Conservation (phyloP, 768 basidiomycete genomes). For the Rhodotorula taiwanensis region DNA sequence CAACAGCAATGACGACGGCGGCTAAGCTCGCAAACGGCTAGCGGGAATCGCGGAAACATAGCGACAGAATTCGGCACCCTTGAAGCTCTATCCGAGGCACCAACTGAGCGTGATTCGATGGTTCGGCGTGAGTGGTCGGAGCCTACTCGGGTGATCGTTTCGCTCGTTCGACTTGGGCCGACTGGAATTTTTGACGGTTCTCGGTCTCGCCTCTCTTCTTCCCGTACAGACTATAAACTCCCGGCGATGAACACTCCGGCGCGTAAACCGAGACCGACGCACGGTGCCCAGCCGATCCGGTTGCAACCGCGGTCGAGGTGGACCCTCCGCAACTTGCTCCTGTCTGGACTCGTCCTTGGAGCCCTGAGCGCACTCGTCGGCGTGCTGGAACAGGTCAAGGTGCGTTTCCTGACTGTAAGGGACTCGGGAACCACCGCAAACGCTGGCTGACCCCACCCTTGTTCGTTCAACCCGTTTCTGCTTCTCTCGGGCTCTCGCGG, state of each 20-base stretch:
- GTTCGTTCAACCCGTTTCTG: background rate
- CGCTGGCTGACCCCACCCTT: background rate
- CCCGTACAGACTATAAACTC: background rate
- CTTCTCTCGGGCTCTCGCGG: background rate
- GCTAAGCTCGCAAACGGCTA: too few species aligned
- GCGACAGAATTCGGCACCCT: too few species aligned
- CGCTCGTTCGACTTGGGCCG: too few species aligned
- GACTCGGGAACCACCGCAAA: background rate
- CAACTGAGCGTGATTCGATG: too few species aligned
- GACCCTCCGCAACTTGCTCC: constrained; percentile 6
- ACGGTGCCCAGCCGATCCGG: constrained; percentile 9
- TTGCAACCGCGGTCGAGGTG: constrained; percentile 5
- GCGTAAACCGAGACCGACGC: constrained; percentile 1
- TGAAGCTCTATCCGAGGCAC: too few species aligned
- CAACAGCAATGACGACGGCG: too few species aligned
- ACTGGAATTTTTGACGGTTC: too few species aligned
- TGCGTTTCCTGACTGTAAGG: constrained; percentile 1
- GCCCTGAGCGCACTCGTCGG: constrained; percentile 14
- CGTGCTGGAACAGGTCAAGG: constrained; percentile 37
- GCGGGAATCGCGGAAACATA: too few species aligned
- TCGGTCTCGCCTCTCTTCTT: too few species aligned
- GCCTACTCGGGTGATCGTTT: too few species aligned
- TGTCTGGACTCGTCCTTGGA: constrained; percentile 18
- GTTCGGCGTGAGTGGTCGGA: too few species aligned
- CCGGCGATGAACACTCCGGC: background rate